These are phyloP conservation scores for Neurospora sp. DNA, from an alignment of 2,329 filamentous ascomycete species.

Conservation along the genomic window DNA sequence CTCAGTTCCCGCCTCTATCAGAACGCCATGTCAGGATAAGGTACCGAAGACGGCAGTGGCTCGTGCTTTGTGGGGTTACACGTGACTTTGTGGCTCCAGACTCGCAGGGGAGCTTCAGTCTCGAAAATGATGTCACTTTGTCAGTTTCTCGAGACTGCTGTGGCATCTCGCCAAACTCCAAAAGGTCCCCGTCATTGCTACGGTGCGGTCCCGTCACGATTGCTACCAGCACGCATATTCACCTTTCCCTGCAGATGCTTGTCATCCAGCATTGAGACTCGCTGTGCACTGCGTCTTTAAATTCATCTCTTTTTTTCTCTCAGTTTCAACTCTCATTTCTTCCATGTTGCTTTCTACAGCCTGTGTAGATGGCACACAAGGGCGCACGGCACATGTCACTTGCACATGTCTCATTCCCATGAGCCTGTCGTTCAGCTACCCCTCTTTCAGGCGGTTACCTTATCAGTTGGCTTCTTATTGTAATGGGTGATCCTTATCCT, in stretches of 20 bases:
- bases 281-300: not conserved
- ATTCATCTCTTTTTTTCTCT: not conserved
- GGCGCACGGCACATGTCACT: not conserved
- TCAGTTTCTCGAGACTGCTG: not conserved
- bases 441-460: not conserved
- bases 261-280: not conserved
- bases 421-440: not conserved
- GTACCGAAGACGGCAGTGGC: not conserved
- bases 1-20: not conserved
- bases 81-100: constrained; percentile 3
- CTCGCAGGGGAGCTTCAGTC: not conserved
- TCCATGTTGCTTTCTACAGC: not conserved
- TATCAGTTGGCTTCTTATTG: not conserved
- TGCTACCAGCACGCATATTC: not conserved
- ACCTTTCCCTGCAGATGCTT: not conserved
- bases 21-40: not conserved
- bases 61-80: not conserved
- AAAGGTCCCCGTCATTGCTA: not conserved
- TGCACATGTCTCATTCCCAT: not conserved
- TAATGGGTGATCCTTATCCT: not conserved
- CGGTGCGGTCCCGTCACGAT: not conserved
- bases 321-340: not conserved
- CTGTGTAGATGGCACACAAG: not conserved
- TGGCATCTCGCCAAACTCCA: not conserved
- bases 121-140: not conserved